Conservation (phyloP, 1,284 basidiomycete genomes). For the Trichosporon coremiiforme region DNA sequence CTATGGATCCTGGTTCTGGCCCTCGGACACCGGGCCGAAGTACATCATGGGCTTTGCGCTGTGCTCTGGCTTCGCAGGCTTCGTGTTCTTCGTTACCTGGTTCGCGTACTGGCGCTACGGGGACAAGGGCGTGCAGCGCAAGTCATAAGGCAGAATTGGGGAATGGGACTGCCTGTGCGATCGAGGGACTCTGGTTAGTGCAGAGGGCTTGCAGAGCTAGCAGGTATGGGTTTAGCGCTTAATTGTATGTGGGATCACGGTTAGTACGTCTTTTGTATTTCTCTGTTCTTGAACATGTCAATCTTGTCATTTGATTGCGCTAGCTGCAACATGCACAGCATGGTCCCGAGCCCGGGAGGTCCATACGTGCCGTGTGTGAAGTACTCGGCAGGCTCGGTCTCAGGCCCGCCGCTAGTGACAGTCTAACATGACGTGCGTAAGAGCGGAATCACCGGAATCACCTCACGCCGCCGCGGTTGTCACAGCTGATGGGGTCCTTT, state of each 20-base stretch:
- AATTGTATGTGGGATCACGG: background rate
- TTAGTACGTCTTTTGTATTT: background rate
- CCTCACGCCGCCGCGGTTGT: no score
- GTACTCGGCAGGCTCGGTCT: background rate
- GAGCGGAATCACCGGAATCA: background rate
- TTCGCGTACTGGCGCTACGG: constrained; percentile 43
- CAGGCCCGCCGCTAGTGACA: background rate
- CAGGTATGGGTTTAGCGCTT: no score
- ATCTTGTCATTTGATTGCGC: background rate
- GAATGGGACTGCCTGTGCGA: no score
- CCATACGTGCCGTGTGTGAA: background rate
- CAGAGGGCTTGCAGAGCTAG: background rate
- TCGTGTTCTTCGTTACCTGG: constrained; percentile 35
- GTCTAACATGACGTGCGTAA: background rate
- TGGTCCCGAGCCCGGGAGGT: no score
- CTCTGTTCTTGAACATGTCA: background rate
- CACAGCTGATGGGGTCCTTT: no score
- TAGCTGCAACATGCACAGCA: no score
- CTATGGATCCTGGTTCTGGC: constrained; percentile 57
- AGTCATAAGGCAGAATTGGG: constrained; percentile 20
- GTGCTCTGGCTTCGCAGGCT: constrained; percentile 46
- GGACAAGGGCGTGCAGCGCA: constrained; percentile 42
- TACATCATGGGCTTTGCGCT: constrained; percentile 52
- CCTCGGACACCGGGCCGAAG: constrained; percentile 39
- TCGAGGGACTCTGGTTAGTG: background rate